Evolutionary conservation across 176 grass and related monocot species (phyloP).

Genomic region (Musa beccarii): DNA sequence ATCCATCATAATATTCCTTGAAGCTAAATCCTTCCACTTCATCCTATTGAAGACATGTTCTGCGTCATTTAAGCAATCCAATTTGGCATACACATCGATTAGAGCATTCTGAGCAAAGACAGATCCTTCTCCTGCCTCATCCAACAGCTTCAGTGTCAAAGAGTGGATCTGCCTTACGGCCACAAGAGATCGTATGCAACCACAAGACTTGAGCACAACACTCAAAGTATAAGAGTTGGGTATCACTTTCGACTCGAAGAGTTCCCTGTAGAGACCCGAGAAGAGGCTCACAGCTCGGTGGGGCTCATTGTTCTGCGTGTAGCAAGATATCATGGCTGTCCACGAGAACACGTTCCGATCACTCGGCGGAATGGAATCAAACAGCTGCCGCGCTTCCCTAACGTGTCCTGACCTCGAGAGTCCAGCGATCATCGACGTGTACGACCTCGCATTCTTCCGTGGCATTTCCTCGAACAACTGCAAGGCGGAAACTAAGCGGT

Average conservation of each 20-base stretch:
- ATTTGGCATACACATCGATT: constrained; percentile 36
- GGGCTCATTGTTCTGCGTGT: constrained; percentile 31
- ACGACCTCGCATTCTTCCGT: constrained; percentile 38
- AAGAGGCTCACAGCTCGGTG: constrained; percentile 28
- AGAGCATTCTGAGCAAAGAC: constrained; percentile 47
- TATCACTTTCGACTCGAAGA: constrained; percentile 20
- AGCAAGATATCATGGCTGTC: constrained; percentile 52
- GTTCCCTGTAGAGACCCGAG: constrained; percentile 24
- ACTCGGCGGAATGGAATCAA: constrained; percentile 27
- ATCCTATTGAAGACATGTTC: constrained; percentile 33
- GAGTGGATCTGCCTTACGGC: constrained; percentile 31
- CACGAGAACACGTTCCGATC: constrained; percentile 42
- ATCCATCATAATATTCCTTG: constrained; percentile 54
- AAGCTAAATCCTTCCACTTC: constrained; percentile 34
- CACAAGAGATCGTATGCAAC: constrained; percentile 16
- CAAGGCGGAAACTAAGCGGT: constrained; percentile 23
- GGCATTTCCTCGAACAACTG: constrained; percentile 41
- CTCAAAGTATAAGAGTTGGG: constrained; percentile 45
- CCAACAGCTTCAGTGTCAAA: constrained; percentile 34
- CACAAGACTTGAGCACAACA: constrained; percentile 39
- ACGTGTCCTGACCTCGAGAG: constrained; percentile 22
- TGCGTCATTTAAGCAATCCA: constrained; percentile 28
- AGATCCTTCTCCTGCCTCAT: neutral
- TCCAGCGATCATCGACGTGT: constrained; percentile 42
- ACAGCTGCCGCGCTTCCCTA: constrained; percentile 22